These are phyloP conservation scores for Torulaspora microellipsoides DNA, from an alignment of 805 yeast species.

Conservation along the genomic window DNA sequence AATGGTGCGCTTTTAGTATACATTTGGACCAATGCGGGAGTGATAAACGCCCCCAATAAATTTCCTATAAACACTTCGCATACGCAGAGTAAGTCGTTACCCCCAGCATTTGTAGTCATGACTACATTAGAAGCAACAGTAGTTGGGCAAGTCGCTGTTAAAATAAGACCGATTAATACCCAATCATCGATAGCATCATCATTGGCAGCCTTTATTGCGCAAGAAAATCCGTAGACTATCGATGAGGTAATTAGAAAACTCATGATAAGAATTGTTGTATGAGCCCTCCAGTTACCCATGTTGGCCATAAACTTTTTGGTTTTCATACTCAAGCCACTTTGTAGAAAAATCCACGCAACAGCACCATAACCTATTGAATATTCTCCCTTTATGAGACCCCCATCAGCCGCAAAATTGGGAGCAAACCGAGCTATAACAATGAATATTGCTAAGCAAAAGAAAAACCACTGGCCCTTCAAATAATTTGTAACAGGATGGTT, in stretches of 20 bases:
- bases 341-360: slow-evolving; percentile 77
- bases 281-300: slow-evolving; percentile 77
- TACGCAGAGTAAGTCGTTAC: slow-evolving; percentile 70
- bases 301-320: slow-evolving; percentile 58
- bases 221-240: slow-evolving; percentile 66
- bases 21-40: slow-evolving; percentile 81
- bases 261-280: slow-evolving; percentile 57
- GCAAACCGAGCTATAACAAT: slow-evolving; percentile 71
- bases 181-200: slow-evolving; percentile 62
- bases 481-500: slow-evolving; percentile 22
- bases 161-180: slow-evolving; percentile 75
- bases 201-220: slow-evolving; percentile 57
- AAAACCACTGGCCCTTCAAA: slow-evolving; percentile 61
- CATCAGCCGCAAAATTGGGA: slow-evolving; percentile 80
- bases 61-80: slow-evolving; percentile 87
- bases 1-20: slow-evolving; percentile 52
- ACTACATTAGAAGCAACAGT: slow-evolving; percentile 90
- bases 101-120: slow-evolving; percentile 83
- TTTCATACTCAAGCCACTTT: slow-evolving; percentile 75
- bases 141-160: slow-evolving; percentile 85
- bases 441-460: slow-evolving; percentile 63
- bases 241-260: slow-evolving; percentile 70
- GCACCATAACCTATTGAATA: slow-evolving; percentile 82
- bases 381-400: slow-evolving; percentile 70
- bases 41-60: slow-evolving; percentile 76